Percentiles rank a stretch among this genome's conserved stretches.
Conservation (phyloP, 352 stramenopile species). For the Phytophthora rubi region DNA sequence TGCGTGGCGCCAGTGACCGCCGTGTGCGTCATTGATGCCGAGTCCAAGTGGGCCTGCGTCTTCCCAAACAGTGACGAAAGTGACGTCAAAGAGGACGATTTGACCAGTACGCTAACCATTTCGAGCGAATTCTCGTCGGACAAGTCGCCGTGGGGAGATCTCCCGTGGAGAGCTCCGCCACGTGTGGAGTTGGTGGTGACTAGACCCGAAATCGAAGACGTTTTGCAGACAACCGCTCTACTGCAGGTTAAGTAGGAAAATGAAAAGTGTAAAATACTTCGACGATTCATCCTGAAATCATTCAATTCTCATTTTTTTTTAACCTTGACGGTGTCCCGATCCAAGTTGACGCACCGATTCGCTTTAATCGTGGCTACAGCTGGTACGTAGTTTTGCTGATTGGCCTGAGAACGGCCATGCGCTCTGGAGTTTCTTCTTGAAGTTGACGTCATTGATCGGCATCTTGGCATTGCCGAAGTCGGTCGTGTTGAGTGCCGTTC, state of each 20-base stretch:
- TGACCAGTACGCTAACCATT: constrained; percentile 17
- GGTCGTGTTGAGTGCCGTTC: constrained; percentile 13
- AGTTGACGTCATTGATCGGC: constrained; percentile 17
- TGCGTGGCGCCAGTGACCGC: constrained; percentile 44
- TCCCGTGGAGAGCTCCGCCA: constrained; percentile 34
- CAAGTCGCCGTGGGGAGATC: constrained; percentile 27
- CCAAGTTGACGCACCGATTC: not conserved
- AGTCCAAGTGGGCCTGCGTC: constrained; percentile 38
- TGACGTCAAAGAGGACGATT: not conserved
- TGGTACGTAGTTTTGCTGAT: not conserved
- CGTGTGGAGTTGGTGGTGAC: constrained; percentile 1
- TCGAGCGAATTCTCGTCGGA: constrained; percentile 1
- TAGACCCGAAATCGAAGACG: not conserved
- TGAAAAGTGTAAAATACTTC: not conserved
- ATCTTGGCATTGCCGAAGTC: constrained; percentile 22
- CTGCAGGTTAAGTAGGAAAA: constrained; percentile 3
- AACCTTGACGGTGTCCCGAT: too few species aligned
- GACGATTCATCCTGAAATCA: too few species aligned
- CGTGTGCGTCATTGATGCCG: constrained; percentile 33
- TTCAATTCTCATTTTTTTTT: not conserved
- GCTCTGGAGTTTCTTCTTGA: constrained; percentile 14
- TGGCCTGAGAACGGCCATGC: constrained; percentile 21
- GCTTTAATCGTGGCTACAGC: not conserved
- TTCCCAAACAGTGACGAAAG: constrained; percentile 15
- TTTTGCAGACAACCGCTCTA: not conserved